Evolutionary conservation across 1,284 basidiomycete species (phyloP).

Genomic region (Tylopilus sp.): DNA sequence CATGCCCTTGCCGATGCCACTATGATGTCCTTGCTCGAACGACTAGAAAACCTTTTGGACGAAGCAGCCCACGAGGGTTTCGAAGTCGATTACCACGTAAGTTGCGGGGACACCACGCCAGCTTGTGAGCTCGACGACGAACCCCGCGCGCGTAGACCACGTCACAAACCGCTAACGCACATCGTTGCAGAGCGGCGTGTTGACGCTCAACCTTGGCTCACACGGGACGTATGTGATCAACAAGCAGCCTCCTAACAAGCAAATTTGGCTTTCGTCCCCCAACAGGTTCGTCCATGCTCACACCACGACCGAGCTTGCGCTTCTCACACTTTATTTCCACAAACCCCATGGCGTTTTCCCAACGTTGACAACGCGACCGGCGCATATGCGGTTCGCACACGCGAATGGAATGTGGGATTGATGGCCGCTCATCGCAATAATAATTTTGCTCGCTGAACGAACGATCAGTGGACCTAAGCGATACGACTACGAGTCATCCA

Average conservation of each 20-base stretch:
- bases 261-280: conserved; percentile 97
- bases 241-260: conserved; percentile 98
- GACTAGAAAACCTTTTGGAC: conserved; percentile 78
- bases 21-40: conserved; percentile 81
- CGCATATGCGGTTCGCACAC: background rate
- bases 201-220: conserved; percentile 80
- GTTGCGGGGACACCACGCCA: conserved; percentile 33
- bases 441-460: conserved; percentile 1
- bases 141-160: conserved; percentile 11
- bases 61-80: conserved; percentile 51
- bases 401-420: conserved; percentile 4
- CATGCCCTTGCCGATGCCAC: conserved; percentile 75
- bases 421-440: background rate
- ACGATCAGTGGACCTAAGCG: conserved; percentile 79
- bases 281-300: conserved; percentile 49
- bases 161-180: conserved; percentile 11
- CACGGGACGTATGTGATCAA: conserved; percentile 98
- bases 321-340: conserved; percentile 8
- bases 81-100: conserved; percentile 93
- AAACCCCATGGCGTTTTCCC: background rate
- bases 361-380: background rate
- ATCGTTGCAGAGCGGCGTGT: conserved; percentile 70
- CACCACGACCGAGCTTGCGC: background rate
- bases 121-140: background rate
- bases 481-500: conserved; percentile 67